Evolutionary conservation across 176 grass and related monocot species (phyloP), one percentile per base, ranked within the genome.

Genomic region (Oryza australiensis): DNA sequence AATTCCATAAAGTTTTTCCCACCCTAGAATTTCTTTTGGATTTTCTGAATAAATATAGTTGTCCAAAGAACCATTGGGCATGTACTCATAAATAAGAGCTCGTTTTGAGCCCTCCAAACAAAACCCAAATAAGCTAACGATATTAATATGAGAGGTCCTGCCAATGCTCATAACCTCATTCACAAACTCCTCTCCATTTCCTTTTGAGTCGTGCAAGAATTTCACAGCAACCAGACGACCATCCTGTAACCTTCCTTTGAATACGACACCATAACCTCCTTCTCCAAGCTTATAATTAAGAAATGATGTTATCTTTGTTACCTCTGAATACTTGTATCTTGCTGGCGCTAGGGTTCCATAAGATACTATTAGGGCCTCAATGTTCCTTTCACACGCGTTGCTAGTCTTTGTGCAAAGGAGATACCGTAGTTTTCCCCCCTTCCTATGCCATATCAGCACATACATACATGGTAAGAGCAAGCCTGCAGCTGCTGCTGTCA

Each of bases 61-160:
- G 29, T 88, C 92, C 12, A 94, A 32, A 13, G 92, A 94, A 28
- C 88, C 82, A 72, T 94, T 94, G 0, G 63, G 3, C 92, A 94
- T 91, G 60, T 80, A 94, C 14, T 94, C 86, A 0, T 91, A 94
- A 34, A 94, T 32, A 38, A 91, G 83, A 53, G 86, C 86, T 32
- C 86, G 67, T 38, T 82, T 93, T 27, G 91, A 85, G 3, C 76
- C 66, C 53, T 93, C 84, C 13, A 87, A 33, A 63, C 87, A 90
- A 77, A 93, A 93, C 0, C 91, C 91, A 66, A 71, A 49, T 34
- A 90, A 64, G 55, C 67, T 78, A 16, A 93, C 91, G n/a, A 90
- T 15, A 66, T 93, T 93, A 22, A 93, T 62, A 75, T 90, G 91
- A 77, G 74, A 89, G 3, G 87, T 90, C 34, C 91, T 89, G 2